Base-by-base conservation (phyloP, 2,329 filamentous ascomycete genomes). In the Sordariomycetes sp. region DNA sequence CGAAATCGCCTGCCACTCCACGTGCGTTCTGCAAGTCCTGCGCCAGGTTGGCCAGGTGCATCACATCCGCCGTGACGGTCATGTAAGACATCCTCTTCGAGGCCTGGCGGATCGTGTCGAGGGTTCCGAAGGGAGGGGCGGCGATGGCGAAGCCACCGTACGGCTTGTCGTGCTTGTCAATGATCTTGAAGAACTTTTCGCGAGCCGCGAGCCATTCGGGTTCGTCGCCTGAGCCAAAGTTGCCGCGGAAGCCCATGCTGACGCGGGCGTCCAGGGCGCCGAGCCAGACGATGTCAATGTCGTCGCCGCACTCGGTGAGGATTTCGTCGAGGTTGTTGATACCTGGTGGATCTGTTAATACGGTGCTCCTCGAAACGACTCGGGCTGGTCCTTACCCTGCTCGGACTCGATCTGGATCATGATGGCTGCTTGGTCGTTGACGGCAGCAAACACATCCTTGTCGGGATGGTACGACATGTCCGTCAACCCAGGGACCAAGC, bases 291-390 rank as follows among this genome's bases (percentile, higher is more conserved):
- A 58, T 46, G 42, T 68, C 65, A 20, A 69, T 64, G 26, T 66
- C 10, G 11, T 27, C 58, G 2, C 61, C 59, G 18, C 55, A 54
- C 37, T 57, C 59, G 11, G 62, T 65, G 20, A 70, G 54, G 36
- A 69, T 68, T 25, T 51, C 61, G 40, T 69, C 64, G n/a, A 69
- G 60, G 44, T 69, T 68, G 34, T 61, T 46, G 37, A 68, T 50
- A 28, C 54, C 64, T 46, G 21, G 7, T 25, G 23, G n/a, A 9
- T 9, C 23, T 25, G 23, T 25, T 25, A 9, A 25, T 25, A 21
- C 10, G 14, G 8, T 17, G n/a, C 21, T 24, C 9, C 9, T 10
- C 6, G 10, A 2, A 18, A 39, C 23, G 23, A 9, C 23, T 25
- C n/a, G 9, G 9, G 9, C 23, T 25, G n/a, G n/a, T 25, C n/a